These are phyloP conservation scores for Colletotrichum euphorbiae DNA, from an alignment of 2,329 filamentous ascomycete species.

Conservation along the genomic window DNA sequence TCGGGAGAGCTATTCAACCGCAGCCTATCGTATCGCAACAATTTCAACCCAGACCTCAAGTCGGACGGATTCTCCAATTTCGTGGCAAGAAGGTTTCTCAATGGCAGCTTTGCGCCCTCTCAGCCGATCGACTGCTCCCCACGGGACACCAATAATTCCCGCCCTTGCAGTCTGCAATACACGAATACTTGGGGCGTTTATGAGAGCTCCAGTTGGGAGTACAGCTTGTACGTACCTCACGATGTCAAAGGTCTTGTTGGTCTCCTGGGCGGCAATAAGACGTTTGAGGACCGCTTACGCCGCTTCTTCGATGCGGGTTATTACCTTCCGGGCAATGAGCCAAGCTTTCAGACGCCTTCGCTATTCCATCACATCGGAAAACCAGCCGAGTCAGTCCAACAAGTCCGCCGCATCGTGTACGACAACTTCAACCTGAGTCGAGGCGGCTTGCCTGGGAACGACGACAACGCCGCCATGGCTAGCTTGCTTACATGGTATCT, in stretches of 20 bases:
- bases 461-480: slow-evolving; percentile 9
- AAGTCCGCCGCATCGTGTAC: neutral
- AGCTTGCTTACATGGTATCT: slow-evolving; percentile 14
- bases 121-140: slow-evolving; percentile 18
- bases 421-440: slow-evolving; percentile 18
- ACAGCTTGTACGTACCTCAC: slow-evolving; percentile 7
- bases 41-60: slow-evolving; percentile 11
- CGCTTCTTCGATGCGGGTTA: slow-evolving; percentile 16
- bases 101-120: slow-evolving; percentile 1
- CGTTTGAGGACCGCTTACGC: neutral
- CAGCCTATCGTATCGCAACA: slow-evolving; percentile 13
- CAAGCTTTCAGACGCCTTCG: slow-evolving; percentile 18
- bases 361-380: slow-evolving; percentile 5
- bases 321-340: slow-evolving; percentile 22
- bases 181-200: slow-evolving; percentile 16
- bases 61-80: slow-evolving; percentile 25
- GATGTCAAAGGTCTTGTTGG: neutral
- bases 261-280: neutral
- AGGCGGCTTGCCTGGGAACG: neutral
- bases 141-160: neutral
- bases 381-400: slow-evolving; percentile 3
- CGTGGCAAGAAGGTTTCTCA: slow-evolving; percentile 9
- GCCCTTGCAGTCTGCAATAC: slow-evolving; percentile 6
- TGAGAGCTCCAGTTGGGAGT: slow-evolving; percentile 27
- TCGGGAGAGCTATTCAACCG: neutral